Evolutionary conservation across 768 basidiomycete genomes (phyloP), one percentile per base, ranked within the genome.

Genomic region (Holtermannia corniformis): DNA sequence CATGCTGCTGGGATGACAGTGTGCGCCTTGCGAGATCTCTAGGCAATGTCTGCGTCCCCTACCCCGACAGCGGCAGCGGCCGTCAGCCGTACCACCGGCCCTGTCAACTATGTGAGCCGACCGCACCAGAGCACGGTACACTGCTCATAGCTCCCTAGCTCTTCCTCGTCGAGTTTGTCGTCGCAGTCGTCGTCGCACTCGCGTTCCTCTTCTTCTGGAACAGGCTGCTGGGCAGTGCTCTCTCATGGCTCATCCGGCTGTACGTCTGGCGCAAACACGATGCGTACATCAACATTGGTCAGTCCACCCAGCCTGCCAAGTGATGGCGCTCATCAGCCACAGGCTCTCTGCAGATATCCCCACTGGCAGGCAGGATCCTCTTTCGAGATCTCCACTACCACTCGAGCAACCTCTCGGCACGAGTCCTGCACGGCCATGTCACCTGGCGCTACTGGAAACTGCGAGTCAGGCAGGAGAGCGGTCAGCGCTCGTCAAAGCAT

Each of bases 361-460:
- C 90, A 10, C 74, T 96, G 37, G 82, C 86, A 1, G 93, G 93
- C 26, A 77, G 91, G 57, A 82, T 97, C 47, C 78, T 92, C 20
- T 77, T 96, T 62, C 89, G 87, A 74, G 87, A 96, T 67, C 69
- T 95, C 26, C 76, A 79, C 16, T 96, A 96, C 70, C 82, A 93
- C 71, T 92, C 90, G 1, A 85, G 87, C 67, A 96, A 93, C 72
- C 86, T 95, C 70, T 87, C 86, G 19, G 77, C 92, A 42, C 82
- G 82, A 56, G 78, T 90, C 47, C 80, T 88, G 44, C 87, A 88
- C 72, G 86, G 83, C 1, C 82, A 88, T 65, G 71, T 96, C 45
- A 85, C 85, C 59, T 97, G 92, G 90, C 79, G 88, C 58, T 96
- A 93, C 70, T 97, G 93, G 93, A 78, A 88, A 45, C 82, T 89